Percentiles rank a stretch among this genome's conserved stretches.
Evolutionary conservation across 1,139 yeast species (phyloP).

Genomic region (Kurtzmaniella quercitrusa): DNA sequence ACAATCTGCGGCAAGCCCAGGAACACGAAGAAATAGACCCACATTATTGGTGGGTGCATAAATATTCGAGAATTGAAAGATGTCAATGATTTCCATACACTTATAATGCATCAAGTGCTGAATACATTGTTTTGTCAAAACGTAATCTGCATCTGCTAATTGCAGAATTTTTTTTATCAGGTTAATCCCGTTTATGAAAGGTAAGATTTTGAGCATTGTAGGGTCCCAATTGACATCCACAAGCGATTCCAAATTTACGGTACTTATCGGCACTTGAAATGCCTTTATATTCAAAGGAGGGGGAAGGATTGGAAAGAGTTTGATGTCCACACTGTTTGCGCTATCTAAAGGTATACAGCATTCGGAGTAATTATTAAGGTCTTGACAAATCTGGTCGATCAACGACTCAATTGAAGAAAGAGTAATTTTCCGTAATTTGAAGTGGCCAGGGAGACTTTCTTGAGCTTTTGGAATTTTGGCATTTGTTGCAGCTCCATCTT

Average conservation of each 20-base stretch:
- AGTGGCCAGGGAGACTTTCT: conserved; percentile 31
- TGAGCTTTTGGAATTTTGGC: not conserved
- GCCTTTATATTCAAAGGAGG: conserved; percentile 76
- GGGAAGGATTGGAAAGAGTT: conserved; percentile 80
- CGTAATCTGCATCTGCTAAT: conserved; percentile 76
- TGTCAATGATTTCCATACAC: conserved; percentile 76
- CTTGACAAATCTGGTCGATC: conserved; percentile 86
- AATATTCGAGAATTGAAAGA: conserved; percentile 83
- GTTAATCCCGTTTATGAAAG: conserved; percentile 84
- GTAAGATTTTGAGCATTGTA: conserved; percentile 83
- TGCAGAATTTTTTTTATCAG: conserved; percentile 75
- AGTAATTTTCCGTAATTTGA: conserved; percentile 38
- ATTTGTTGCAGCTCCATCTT: conserved; percentile 10
- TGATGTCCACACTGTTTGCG: conserved; percentile 87
- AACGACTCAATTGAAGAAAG: conserved; percentile 70
- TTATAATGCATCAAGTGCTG: conserved; percentile 89
- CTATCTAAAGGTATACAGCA: conserved; percentile 91
- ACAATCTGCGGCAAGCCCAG: conserved; percentile 75
- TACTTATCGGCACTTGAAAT: conserved; percentile 83
- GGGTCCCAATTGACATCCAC: conserved; percentile 97
- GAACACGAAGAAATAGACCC: conserved; percentile 59
- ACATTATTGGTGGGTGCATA: conserved; percentile 87
- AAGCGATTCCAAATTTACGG: conserved; percentile 64
- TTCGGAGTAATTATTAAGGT: conserved; percentile 89
- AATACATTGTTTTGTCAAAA: conserved; percentile 78